A percentile compares a stretch with the other conserved stretches of the same genome.
Evolutionary conservation across 2,329 filamentous ascomycete genomes (phyloP).

Genomic region (Rhynchosporium agropyri): DNA sequence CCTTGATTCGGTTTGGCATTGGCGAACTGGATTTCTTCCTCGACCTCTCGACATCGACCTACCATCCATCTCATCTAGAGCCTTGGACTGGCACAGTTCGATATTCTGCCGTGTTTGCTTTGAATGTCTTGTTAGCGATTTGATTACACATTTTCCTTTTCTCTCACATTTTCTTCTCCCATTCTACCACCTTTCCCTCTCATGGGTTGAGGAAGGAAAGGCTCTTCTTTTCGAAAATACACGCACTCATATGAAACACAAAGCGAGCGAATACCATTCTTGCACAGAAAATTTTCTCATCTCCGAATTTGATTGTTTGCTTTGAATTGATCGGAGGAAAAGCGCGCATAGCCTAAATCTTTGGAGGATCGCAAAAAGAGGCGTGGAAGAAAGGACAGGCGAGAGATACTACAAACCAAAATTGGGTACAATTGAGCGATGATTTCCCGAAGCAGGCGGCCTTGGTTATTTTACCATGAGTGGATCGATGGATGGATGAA

Average conservation of each 20-base stretch:
- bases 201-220: neutral
- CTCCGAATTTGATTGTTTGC: neutral
- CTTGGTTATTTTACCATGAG: too few species aligned
- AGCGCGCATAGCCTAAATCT: constrained; percentile 3
- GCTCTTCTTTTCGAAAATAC: constrained; percentile 14
- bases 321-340: constrained; percentile 10
- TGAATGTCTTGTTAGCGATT: constrained; percentile 36
- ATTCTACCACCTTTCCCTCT: constrained; percentile 15
- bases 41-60: constrained; percentile 3
- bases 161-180: constrained; percentile 18
- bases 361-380: neutral
- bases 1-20: constrained; percentile 32
- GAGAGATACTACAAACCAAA: constrained; percentile 6
- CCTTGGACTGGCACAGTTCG: neutral
- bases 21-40: constrained; percentile 33
- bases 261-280: constrained; percentile 31
- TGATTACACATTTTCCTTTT: constrained; percentile 21
- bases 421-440: constrained; percentile 7
- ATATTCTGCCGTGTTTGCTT: constrained; percentile 16
- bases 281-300: constrained; percentile 26
- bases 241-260: neutral
- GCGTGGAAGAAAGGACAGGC: constrained; percentile 9
- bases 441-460: too few species aligned
- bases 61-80: constrained; percentile 9
- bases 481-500: too few species aligned